Conservation (phyloP, 768 basidiomycete species). For the Udeniomyces megalosporus region DNA sequence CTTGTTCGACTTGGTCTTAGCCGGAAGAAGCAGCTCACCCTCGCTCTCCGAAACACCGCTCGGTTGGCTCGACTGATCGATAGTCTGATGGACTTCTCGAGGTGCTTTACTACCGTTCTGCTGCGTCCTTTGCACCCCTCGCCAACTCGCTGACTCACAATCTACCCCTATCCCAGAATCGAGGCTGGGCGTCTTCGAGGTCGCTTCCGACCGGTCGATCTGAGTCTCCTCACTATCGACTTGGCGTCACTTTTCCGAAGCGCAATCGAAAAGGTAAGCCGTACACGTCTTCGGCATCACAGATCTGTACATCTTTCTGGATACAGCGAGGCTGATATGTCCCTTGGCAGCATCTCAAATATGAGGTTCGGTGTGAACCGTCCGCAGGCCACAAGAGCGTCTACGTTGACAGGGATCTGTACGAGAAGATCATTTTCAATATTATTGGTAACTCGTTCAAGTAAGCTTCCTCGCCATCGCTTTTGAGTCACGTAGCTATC, state of each 20-base stretch:
- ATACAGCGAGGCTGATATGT: no score
- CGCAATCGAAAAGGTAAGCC: not conserved
- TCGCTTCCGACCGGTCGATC: not conserved
- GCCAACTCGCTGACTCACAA: no score
- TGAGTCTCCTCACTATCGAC: not conserved
- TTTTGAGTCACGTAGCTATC: no score
- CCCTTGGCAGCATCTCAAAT: not conserved
- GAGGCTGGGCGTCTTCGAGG: not conserved
- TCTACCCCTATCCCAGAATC: no score
- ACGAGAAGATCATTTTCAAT: conserved; percentile 6
- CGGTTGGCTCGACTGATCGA: not conserved
- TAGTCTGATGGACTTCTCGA: not conserved
- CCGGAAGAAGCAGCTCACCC: not conserved
- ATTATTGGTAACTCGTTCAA: not conserved
- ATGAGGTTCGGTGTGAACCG: not conserved
- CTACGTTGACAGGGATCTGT: not conserved
- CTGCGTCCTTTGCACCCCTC: no score
- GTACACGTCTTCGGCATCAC: no score
- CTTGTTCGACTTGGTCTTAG: not conserved
- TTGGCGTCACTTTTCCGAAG: not conserved
- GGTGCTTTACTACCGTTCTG: no score
- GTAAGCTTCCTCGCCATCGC: no score
- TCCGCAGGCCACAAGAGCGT: not conserved
- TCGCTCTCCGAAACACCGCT: not conserved
- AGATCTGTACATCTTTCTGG: no score